Conservation (phyloP, 768 basidiomycete genomes). For the Boletus subparvulus region DNA sequence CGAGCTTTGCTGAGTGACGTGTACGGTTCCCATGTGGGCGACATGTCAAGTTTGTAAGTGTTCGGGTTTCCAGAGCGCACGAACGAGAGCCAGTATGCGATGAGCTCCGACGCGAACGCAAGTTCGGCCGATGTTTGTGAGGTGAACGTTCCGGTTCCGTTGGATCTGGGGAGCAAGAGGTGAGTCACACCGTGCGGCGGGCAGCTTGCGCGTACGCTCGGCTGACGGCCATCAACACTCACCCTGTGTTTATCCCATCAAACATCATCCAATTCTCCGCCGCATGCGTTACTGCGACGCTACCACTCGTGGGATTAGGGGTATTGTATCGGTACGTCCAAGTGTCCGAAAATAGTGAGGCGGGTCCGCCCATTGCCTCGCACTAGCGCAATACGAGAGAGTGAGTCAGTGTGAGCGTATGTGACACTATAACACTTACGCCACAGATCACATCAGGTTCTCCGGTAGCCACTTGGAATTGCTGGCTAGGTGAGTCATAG, state of each 20-base stretch:
- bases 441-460: conserved; percentile 53
- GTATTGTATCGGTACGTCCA: conserved; percentile 66
- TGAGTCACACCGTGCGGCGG: conserved; percentile 16
- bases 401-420: neutral
- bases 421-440: conserved; percentile 34
- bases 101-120: conserved; percentile 57
- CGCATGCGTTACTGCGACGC: conserved; percentile 44
- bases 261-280: conserved; percentile 74
- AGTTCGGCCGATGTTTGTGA: conserved; percentile 44
- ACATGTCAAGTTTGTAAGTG: conserved; percentile 49
- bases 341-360: conserved; percentile 33
- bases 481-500: conserved; percentile 44
- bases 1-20: conserved; percentile 30
- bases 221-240: conserved; percentile 9
- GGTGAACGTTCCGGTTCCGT: conserved; percentile 54
- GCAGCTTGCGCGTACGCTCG: neutral
- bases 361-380: conserved; percentile 46
- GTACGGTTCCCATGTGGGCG: conserved; percentile 51
- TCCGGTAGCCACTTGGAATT: conserved; percentile 47
- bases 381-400: conserved; percentile 29
- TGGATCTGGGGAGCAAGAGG: conserved; percentile 33
- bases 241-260: conserved; percentile 60
- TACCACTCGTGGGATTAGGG: conserved; percentile 43
- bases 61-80: conserved; percentile 58
- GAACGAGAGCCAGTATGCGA: conserved; percentile 67